Base-by-base conservation (phyloP, 2,329 filamentous ascomycete genomes). In the Alternaria gaisen region DNA sequence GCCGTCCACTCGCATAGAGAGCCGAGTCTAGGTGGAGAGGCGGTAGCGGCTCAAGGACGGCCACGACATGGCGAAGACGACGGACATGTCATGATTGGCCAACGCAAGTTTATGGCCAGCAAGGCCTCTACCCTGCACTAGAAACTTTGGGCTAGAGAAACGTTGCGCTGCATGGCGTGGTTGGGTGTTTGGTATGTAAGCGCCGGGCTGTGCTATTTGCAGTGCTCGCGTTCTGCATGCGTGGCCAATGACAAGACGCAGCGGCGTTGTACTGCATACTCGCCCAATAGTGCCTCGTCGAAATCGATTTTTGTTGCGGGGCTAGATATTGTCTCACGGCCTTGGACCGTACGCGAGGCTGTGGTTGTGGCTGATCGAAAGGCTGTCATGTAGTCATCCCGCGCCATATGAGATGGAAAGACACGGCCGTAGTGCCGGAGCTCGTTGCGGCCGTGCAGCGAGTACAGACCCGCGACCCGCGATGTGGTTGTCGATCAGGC, bases 1-100 rank as follows among this genome's bases (percentile, higher is more conserved):
- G 70, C 65, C 61, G 69, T 72, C 71, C 74, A 76, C 61, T 77
- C 61, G 71, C 68, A 67, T 60, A 52, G 55, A 51, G 59, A 56
- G 64, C 50, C 58, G 63, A 60, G 65, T 58, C 53, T 55, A 63
- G 66, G 69, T 69, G 67, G 63, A 70, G 65, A 70, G 63, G 54
- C 63, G 65, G 71, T 69, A 71, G 75, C 75, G 76, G 73, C 70
- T 75, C 70, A 70, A 66, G 56, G 67, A 56, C 58, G 75, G 76
- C 73, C 75, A 78, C 74, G 72, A 76, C 72, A 73, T 69, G 52
- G 60, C 66, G 69, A 60, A 72, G 70, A 44, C 50, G 53, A 50
- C 53, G 64, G 34, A 41, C 47, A 28, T 41, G 48, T 36, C 36
- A 44, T 76, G 73, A 71, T 77, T 78, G 76, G 76, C 67, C 63